phyloP scores from a whole-genome alignment of 345 rosid species.

The Hibiscus syriacus region DNA sequence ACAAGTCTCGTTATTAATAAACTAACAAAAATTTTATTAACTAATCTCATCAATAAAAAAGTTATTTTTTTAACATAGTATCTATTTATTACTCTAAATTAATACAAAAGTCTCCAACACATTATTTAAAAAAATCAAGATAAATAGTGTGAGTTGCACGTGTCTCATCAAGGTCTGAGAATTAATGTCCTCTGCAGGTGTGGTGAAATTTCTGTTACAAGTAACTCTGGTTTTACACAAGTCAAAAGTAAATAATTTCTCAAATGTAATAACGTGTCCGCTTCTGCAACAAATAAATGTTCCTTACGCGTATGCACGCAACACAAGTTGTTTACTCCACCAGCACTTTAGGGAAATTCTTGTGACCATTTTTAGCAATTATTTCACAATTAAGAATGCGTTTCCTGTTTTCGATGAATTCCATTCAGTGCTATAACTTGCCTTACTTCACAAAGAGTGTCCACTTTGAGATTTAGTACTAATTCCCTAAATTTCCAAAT shows the following conservation, averaged over 20 bases:
- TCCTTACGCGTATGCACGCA: not conserved
- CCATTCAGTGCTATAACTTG: constrained; percentile 9
- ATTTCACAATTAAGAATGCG: constrained; percentile 6
- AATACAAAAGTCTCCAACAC: too few relatives aligned
- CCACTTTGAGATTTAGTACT: not conserved
- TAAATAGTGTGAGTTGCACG: constrained; percentile 22
- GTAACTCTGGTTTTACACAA: not conserved
- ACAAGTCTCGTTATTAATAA: too few relatives aligned
- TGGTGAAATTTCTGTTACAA: too few relatives aligned
- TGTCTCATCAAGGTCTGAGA: constrained; percentile 32
- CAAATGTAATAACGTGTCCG: not conserved
- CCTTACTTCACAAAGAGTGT: not conserved
- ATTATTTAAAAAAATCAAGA: not conserved
- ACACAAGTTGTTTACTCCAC: constrained; percentile 9
- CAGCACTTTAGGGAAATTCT: constrained; percentile 26
- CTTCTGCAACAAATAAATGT: not conserved
- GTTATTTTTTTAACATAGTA: too few relatives aligned
- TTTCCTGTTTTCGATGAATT: constrained; percentile 22
- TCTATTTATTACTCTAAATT: too few relatives aligned
- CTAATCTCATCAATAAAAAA: too few relatives aligned
- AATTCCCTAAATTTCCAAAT: constrained; percentile 2
- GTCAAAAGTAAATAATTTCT: not conserved
- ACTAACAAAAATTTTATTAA: too few relatives aligned
- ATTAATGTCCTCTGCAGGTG: constrained; percentile 27
- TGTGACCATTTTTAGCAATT: constrained; percentile 33